Base-by-base conservation (phyloP, 2,329 filamentous ascomycete species). In the Knufia fluminis region DNA sequence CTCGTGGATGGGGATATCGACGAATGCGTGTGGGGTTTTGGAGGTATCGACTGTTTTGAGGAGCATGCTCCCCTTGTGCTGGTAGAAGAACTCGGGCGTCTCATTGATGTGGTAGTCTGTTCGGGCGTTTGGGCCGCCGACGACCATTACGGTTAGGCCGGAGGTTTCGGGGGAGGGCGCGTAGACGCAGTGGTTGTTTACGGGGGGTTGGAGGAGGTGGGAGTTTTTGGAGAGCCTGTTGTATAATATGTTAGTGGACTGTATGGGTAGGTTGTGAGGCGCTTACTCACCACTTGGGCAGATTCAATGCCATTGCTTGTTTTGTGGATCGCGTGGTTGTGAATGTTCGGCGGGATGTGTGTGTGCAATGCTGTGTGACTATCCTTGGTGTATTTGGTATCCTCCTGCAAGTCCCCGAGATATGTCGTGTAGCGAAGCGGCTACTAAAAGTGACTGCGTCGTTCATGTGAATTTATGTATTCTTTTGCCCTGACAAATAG, bases 61-160 rank as follows among this genome's bases (percentile, higher is more conserved):
- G 51, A 92, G 75, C 91, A 97, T 96, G 57, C 84, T 82, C 57
- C 92, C 92, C 61, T 83, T 82, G 77, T 95, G 82, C 69, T 97
- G 91, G 76, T 92, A 97, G 80, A 97, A 98, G 83, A 90, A 97
- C 68, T 97, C 92, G 10, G 92, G 82, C 0, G 91, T 97, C 61
- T 82, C 74, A 75, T 97, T 97, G 78, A 97, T 91, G 76, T 97
- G 92, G 75, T 96, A 98, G 75, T 97, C 92, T 49, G 90, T 96
- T 56, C 92, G 82, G 53, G 87, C 87, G 68, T 97, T 97, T 62
- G 92, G 92, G 10, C 92, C 92, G 64, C 92, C 92, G 54, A 98
- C 90, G 60, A 95, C 89, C 85, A 72, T 72, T 55, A 90, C 89
- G 62, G 96, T 97, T 66, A 94, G 90, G 24, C 92, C 92, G 63